phyloP scores from a whole-genome alignment of 1,284 basidiomycete genomes.

The Rhodotorula sp. region DNA sequence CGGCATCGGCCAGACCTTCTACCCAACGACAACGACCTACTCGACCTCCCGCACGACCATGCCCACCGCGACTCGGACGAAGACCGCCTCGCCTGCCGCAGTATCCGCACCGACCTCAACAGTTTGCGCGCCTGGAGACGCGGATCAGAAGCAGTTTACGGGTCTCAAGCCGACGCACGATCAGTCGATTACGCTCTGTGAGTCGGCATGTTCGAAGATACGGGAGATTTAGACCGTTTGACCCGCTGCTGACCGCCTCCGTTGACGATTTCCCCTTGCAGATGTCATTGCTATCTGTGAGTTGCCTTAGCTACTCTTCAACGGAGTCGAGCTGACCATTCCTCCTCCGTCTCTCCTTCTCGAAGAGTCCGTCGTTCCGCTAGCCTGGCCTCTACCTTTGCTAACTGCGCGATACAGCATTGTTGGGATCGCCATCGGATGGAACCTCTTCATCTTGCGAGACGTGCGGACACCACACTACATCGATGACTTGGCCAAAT shows the following conservation, averaged over 20 bases:
- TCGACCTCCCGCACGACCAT: conserved; percentile 15
- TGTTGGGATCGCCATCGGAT: conserved; percentile 43
- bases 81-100: conserved; percentile 12
- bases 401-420: conserved; percentile 10
- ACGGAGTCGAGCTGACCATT: neutral
- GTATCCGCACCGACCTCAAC: neutral
- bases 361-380: neutral
- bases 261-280: neutral
- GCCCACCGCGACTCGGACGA: conserved; percentile 32
- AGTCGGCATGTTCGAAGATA: neutral
- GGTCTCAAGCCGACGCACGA: conserved; percentile 35
- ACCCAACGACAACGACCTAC: conserved; percentile 31
- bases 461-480: neutral
- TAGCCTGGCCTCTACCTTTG: neutral
- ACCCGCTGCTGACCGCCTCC: too few species aligned
- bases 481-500: rapidly evolving
- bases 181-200: conserved; percentile 38
- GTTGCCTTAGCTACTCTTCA: neutral
- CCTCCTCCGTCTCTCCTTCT: neutral
- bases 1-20: conserved; percentile 19
- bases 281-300: conserved; percentile 39
- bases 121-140: conserved; percentile 22
- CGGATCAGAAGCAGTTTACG: conserved; percentile 20
- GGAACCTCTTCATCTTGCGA: conserved; percentile 44
- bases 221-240: neutral